Evolutionary conservation across 441 rosid species (phyloP).

Genomic region (Adansonia grandidieri): DNA sequence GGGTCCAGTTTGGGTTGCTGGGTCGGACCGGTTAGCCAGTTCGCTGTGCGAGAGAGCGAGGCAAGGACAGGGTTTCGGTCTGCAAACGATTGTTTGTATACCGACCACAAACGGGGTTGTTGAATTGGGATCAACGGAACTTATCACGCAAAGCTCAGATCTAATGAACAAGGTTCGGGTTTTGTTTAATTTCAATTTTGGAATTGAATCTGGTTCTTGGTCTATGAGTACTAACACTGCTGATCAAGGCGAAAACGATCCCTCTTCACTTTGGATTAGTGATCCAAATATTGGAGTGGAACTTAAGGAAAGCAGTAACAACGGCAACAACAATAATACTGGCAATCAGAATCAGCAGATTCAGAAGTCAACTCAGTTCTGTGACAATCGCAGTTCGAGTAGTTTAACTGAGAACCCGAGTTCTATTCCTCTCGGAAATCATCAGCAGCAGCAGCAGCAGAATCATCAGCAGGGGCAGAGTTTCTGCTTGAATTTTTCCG

Average conservation of each 20-base stretch:
- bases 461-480: conserved; percentile 38
- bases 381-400: conserved; percentile 61
- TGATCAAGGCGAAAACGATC: conserved; percentile 88
- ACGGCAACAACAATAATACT: conserved; percentile 32
- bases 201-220: conserved; percentile 65
- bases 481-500: conserved; percentile 69
- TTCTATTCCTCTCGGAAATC: conserved; percentile 35
- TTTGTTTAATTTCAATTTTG: conserved; percentile 64
- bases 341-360: conserved; percentile 35
- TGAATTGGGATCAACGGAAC: conserved; percentile 82
- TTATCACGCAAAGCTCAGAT: conserved; percentile 72
- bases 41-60: conserved; percentile 77
- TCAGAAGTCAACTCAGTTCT: conserved; percentile 43
- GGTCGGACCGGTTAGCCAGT: conserved; percentile 57
- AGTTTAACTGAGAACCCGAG: conserved; percentile 51
- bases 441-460: conserved; percentile 29
- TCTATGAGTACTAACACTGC: conserved; percentile 45
- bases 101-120: conserved; percentile 87
- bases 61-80: conserved; percentile 78
- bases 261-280: conserved; percentile 74
- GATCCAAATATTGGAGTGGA: conserved; percentile 56
- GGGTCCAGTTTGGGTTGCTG: conserved; percentile 69
- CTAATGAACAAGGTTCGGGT: conserved; percentile 76
- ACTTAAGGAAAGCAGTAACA: conserved; percentile 46
- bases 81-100: conserved; percentile 82